These are phyloP conservation scores for Ilex aquifolium DNA, from an alignment of 257 asterid genomes.

Conservation along the genomic window DNA sequence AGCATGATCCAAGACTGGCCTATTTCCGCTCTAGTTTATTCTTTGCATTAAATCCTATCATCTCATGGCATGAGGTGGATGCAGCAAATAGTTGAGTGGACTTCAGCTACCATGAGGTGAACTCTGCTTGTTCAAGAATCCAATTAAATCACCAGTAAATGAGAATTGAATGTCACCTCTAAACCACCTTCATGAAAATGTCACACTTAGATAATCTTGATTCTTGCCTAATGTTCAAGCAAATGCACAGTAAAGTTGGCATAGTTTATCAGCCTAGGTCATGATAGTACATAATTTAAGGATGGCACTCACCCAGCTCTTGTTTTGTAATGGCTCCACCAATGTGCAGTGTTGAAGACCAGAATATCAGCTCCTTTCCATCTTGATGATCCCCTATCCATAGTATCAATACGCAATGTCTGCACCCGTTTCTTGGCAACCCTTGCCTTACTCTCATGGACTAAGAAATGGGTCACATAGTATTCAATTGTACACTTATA, in stretches of 20 bases:
- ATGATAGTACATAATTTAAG: no score
- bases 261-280: background rate
- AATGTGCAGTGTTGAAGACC: constrained; percentile 89
- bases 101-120: no score
- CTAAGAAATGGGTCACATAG: constrained; percentile 75
- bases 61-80: background rate
- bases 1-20: background rate
- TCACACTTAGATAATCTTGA: background rate
- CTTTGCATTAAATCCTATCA: no score
- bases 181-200: background rate
- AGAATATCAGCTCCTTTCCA: constrained; percentile 91
- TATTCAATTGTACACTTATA: constrained; percentile 77
- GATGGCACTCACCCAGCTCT: constrained; percentile 64
- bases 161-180: no score
- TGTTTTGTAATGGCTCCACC: constrained; percentile 92
- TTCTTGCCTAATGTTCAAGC: background rate
- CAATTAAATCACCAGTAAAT: no score
- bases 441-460: constrained; percentile 80
- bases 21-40: background rate
- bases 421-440: constrained; percentile 61
- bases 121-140: no score
- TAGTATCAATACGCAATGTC: constrained; percentile 67
- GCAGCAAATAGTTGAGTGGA: background rate
- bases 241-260: background rate
- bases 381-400: constrained; percentile 79